A percentile compares a stretch with the other conserved stretches of the same genome.
These are phyloP conservation scores for Cymbopogon flexuosus DNA, from an alignment of 202 grass and related monocot species.

Conservation along the genomic window DNA sequence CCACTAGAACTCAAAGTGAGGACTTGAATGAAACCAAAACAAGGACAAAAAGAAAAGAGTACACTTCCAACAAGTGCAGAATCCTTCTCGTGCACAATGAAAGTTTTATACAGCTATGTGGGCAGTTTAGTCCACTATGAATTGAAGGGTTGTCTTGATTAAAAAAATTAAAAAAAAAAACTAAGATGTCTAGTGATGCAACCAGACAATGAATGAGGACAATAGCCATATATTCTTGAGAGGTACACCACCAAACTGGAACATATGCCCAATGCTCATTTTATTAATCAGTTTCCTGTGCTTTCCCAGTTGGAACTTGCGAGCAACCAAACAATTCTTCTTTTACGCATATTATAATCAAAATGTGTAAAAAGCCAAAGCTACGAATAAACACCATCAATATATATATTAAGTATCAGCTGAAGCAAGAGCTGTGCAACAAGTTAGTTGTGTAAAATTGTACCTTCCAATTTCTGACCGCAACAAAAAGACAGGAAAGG, in stretches of 20 bases:
- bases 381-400: conserved; percentile 11
- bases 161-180: background rate
- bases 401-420: conserved; percentile 8
- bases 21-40: background rate
- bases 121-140: background rate
- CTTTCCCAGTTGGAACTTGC: conserved; percentile 1
- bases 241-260: background rate
- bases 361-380: background rate
- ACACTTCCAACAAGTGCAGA: background rate
- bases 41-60: background rate
- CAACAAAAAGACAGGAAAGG: conserved; percentile 60
- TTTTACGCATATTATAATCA: background rate
- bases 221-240: background rate
- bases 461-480: conserved; percentile 95
- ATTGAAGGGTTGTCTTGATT: background rate
- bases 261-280: background rate
- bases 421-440: conserved; percentile 6
- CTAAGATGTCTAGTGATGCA: background rate
- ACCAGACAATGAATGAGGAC: background rate
- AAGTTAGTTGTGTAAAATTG: conserved; percentile 19
- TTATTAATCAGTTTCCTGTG: background rate
- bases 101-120: background rate
- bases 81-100: background rate
- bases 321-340: conserved; percentile 13
- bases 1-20: background rate